A percentile compares a stretch with the other conserved stretches of the same genome.
Conservation (phyloP, 2,329 filamentous ascomycete species). For the Scedosporium minutisporum region DNA sequence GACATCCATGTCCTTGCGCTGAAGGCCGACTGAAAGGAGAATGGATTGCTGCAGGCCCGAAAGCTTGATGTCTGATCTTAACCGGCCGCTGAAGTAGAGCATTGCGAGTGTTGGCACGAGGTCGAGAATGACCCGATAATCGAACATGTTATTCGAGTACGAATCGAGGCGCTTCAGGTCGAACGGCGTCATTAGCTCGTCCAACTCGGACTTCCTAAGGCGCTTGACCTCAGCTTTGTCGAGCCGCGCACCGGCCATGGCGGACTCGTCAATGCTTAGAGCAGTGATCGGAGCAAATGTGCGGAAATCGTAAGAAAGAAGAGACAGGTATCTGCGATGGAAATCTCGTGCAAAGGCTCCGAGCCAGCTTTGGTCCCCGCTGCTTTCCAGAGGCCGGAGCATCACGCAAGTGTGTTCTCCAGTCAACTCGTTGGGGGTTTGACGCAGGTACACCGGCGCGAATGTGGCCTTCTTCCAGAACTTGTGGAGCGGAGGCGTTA, state of each 20-base stretch:
- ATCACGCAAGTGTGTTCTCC: constrained; percentile 98
- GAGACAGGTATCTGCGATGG: constrained; percentile 81
- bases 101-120: constrained; percentile 73
- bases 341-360: constrained; percentile 88
- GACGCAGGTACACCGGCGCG: constrained; percentile 82
- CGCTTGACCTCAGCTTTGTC: constrained; percentile 41
- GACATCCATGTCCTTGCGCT: constrained; percentile 76
- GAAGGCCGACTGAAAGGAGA: constrained; percentile 80
- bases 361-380: constrained; percentile 71
- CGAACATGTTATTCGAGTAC: constrained; percentile 93
- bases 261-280: constrained; percentile 80
- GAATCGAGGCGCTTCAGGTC: constrained; percentile 91
- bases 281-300: constrained; percentile 69
- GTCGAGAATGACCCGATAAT: constrained; percentile 95
- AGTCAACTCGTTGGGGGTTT: constrained; percentile 92
- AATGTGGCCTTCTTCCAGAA: constrained; percentile 93
- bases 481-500: constrained; percentile 79
- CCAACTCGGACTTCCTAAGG: constrained; percentile 67
- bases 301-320: constrained; percentile 89
- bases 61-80: constrained; percentile 59
- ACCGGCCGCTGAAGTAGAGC: constrained; percentile 74
- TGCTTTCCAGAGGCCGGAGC: constrained; percentile 66
- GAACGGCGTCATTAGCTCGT: constrained; percentile 73
- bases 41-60: constrained; percentile 79
- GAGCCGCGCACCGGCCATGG: constrained; percentile 60